phyloP scores from a whole-genome alignment of 1,139 yeast genomes.

The Scheffersomyces stambukii region DNA sequence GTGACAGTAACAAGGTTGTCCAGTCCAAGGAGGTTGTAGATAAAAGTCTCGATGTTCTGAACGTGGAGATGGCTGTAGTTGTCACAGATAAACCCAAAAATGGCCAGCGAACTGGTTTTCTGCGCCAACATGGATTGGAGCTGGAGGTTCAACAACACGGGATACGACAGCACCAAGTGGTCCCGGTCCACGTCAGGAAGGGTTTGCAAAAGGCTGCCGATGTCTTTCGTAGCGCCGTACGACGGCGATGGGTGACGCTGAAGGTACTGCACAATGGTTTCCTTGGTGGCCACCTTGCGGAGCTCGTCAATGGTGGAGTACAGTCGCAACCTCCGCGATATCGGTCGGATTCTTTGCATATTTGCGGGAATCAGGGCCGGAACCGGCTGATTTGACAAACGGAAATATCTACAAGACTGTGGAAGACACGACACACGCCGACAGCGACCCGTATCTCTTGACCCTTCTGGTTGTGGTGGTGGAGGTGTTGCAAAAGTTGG shows the following conservation, averaged over 20 bases:
- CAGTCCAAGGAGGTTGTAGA: constrained; percentile 15
- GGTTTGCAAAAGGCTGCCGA: too few relatives aligned
- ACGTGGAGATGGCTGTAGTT: constrained; percentile 4
- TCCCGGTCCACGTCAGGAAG: constrained; percentile 4
- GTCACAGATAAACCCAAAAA: constrained; percentile 4
- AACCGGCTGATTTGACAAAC: too few relatives aligned
- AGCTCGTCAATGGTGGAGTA: too few relatives aligned
- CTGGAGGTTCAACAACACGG: constrained; percentile 5
- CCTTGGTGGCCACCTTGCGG: too few relatives aligned
- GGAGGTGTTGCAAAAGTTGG: background rate
- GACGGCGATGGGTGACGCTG: too few relatives aligned
- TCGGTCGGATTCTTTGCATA: constrained; percentile 6
- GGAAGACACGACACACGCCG: too few relatives aligned
- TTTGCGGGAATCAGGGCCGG: too few relatives aligned
- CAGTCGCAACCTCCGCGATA: constrained; percentile 1
- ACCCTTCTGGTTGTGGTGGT: too few relatives aligned
- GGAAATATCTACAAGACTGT: too few relatives aligned
- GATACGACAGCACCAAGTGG: constrained; percentile 2
- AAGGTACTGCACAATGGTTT: too few relatives aligned
- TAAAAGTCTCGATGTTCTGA: constrained; percentile 17
- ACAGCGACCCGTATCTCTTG: too few relatives aligned
- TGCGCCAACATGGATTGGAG: constrained; percentile 4
- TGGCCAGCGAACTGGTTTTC: background rate
- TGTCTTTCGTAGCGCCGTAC: too few relatives aligned
- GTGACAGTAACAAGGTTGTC: constrained; percentile 19